Percentiles rank a stretch among this genome's conserved stretches.
Conservation (phyloP, 345 rosid species). For the Reutealis trisperma region DNA sequence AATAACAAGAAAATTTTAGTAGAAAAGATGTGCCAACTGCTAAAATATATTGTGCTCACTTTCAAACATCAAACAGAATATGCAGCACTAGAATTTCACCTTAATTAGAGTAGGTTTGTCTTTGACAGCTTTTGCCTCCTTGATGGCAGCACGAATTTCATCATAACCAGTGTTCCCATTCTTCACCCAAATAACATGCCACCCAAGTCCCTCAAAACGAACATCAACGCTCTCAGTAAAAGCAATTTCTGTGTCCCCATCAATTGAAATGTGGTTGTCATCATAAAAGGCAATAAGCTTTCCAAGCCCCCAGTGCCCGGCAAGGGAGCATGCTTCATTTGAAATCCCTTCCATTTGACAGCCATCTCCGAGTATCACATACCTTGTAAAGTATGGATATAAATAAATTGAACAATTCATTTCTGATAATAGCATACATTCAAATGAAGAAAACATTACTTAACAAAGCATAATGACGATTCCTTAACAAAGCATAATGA, state of each 20-base stretch:
- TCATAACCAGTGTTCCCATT: constrained; percentile 98
- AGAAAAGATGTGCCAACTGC: no score
- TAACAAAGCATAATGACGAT: neutral
- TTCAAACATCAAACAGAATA: no score
- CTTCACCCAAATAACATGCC: constrained; percentile 99
- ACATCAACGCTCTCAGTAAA: constrained; percentile 82
- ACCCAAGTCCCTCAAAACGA: constrained; percentile 97
- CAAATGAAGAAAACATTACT: neutral
- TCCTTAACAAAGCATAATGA: no score
- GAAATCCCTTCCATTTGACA: constrained; percentile 98
- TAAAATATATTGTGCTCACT: no score
- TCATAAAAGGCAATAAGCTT: constrained; percentile 97
- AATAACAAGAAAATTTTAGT: neutral
- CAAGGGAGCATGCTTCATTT: constrained; percentile 90
- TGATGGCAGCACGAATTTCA: constrained; percentile 96
- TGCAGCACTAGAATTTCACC: constrained; percentile 35
- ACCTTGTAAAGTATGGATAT: constrained; percentile 37
- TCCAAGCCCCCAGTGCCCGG: constrained; percentile 99
- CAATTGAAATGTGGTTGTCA: constrained; percentile 98
- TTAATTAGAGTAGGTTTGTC: constrained; percentile 91
- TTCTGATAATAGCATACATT: neutral
- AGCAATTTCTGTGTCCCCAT: constrained; percentile 96
- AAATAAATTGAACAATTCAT: neutral
- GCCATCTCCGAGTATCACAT: constrained; percentile 85
- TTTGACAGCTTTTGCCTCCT: constrained; percentile 94